Percentiles rank a stretch among this genome's conserved stretches.
phyloP scores from a whole-genome alignment of 2,329 filamentous ascomycete genomes.

The Eutypa lata region DNA sequence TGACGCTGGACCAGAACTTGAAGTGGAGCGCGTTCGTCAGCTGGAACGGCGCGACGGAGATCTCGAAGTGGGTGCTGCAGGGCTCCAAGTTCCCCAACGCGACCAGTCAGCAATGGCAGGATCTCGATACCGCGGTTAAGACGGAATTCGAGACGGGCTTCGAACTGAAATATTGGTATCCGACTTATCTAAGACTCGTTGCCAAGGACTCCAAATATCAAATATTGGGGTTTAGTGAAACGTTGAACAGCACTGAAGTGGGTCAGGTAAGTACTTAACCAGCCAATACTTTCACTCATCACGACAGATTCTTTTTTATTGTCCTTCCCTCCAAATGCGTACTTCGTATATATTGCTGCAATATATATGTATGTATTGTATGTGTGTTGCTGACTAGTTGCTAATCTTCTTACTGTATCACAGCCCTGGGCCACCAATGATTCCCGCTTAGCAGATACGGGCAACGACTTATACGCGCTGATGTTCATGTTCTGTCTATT shows the following conservation, averaged over 20 bases:
- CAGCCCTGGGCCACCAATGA: neutral
- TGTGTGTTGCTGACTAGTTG: no score
- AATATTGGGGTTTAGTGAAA: conserved; percentile 11
- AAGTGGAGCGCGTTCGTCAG: conserved; percentile 33
- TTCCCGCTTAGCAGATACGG: neutral
- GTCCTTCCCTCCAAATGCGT: neutral
- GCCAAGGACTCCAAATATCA: conserved; percentile 12
- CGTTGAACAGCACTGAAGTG: conserved; percentile 8
- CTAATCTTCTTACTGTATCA: no score
- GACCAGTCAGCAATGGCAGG: conserved; percentile 16
- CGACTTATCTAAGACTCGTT: conserved; percentile 13
- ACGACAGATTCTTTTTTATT: no score
- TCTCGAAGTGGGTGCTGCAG: conserved; percentile 36
- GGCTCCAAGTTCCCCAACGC: conserved; percentile 25
- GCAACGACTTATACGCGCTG: neutral
- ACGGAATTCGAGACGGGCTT: conserved; percentile 35
- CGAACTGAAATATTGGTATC: conserved; percentile 16
- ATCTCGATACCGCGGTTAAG: conserved; percentile 17
- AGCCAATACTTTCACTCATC: neutral
- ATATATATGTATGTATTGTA: no score
- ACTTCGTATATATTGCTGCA: neutral
- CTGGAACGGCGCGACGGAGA: conserved; percentile 33
- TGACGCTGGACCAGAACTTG: conserved; percentile 15
- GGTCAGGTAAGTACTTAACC: conserved; percentile 9
- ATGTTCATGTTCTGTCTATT: conserved; percentile 1